Evolutionary conservation across 2,329 filamentous ascomycete genomes (phyloP).

Genomic region (Passalora sequoiae): DNA sequence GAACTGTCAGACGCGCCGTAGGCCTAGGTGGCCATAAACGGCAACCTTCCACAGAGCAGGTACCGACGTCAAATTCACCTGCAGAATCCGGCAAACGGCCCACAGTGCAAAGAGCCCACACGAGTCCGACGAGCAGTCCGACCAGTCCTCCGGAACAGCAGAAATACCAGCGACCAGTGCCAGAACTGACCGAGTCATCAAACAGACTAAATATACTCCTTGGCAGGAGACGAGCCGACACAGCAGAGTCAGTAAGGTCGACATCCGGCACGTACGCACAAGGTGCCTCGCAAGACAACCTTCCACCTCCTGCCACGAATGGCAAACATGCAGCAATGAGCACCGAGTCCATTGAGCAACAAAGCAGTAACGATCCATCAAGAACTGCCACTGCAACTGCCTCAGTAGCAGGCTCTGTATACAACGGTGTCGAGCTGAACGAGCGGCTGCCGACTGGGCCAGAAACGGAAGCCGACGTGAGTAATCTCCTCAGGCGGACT

Average conservation of each 20-base stretch:
- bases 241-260: constrained; percentile 8
- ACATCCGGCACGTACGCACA: not conserved
- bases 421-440: constrained; percentile 56
- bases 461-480: constrained; percentile 41
- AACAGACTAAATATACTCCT: constrained; percentile 15
- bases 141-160: constrained; percentile 19
- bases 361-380: constrained; percentile 6
- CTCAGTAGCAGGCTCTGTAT: constrained; percentile 56
- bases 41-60: constrained; percentile 33
- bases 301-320: constrained; percentile 1
- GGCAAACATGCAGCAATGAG: constrained; percentile 6
- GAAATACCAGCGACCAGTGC: constrained; percentile 7
- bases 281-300: constrained; percentile 11
- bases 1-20: constrained; percentile 80
- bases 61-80: constrained; percentile 7
- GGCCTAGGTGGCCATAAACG: constrained; percentile 47
- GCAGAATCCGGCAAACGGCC: constrained; percentile 18
- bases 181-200: constrained; percentile 16
- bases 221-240: constrained; percentile 12
- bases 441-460: constrained; percentile 50
- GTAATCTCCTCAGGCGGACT: constrained; percentile 56
- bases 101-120: constrained; percentile 21
- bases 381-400: constrained; percentile 26
- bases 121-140: constrained; percentile 27
- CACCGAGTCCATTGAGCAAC: constrained; percentile 8